Base-by-base conservation (phyloP, 768 basidiomycete genomes). In the Mycena vitilis region DNA sequence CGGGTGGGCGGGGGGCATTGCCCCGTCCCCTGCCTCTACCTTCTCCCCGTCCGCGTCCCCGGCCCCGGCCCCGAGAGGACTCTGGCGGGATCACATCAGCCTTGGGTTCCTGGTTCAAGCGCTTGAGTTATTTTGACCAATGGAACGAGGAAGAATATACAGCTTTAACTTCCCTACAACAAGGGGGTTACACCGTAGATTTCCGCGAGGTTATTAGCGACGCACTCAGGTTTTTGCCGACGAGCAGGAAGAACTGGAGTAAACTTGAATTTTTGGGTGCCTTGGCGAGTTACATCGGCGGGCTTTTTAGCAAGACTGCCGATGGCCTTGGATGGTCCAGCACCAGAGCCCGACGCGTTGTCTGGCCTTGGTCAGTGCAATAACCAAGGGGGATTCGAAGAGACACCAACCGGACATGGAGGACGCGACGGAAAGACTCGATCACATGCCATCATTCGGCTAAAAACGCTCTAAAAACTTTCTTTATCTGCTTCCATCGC, bases 231-330 rank as follows among this genome's bases (percentile, higher is more conserved):
- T 82, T 93, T 94, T 82, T 90, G 92, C 71, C 93, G 86, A 71
- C 91, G 82, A n/a, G 86, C 77, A 16, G 92, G 92, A 60, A 94
- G 83, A 8, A 90, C 91, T 0, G 93, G 93, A 10, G 91, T 88
- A 72, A 95, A 95, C 77, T 92, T 94, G 78, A 94, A 86, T 76
- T 89, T 94, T 74, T 89, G 89, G 1, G 90, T 85, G 51, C 92
- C 91, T 66, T 91, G 87, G 48, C 92, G 84, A 18, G 92, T 94
- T 57, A 91, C 87, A 78, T 93, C 91, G 53, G 84, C 78, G 60
- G 88, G 81, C 81, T 87, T 90, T 82, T 91, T 94, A 0, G 91
- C 91, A 54, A 94, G 84, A 78, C 90, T 93, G 25, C 87, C 87
- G 56, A 95, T 93, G 18, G 90, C 93, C 76, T 91, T 94, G 44